Percentiles rank a stretch among this genome's conserved stretches.
Conservation (phyloP, 306 rosid genomes). For the Fragaria nilgerrensis region DNA sequence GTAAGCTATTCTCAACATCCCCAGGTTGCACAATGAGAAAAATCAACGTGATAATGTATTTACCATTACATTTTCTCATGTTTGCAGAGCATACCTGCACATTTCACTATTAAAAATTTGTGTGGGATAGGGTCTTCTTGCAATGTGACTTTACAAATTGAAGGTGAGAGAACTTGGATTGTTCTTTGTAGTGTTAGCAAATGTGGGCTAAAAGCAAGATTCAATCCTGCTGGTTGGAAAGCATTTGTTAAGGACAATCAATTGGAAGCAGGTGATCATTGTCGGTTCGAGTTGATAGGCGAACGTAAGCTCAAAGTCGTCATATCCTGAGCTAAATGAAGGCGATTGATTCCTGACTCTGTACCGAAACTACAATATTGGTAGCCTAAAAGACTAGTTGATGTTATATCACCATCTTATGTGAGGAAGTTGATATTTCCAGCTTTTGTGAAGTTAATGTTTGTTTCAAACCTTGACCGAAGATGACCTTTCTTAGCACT, state of each 20-base stretch:
- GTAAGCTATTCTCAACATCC: not conserved
- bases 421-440: not conserved
- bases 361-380: not conserved
- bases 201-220: not conserved
- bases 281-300: not conserved
- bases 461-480: not conserved
- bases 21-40: not conserved
- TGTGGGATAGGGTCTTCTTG: not conserved
- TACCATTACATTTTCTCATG: not conserved
- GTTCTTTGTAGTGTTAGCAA: not conserved
- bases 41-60: not conserved
- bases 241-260: not conserved
- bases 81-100: not conserved
- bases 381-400: not conserved
- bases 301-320: not conserved
- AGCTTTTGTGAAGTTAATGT: not conserved
- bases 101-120: not conserved
- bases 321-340: not conserved
- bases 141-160: not conserved
- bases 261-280: not conserved
- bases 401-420: too few relatives aligned
- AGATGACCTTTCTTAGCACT: not conserved
- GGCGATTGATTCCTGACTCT: not conserved
- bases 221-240: not conserved
- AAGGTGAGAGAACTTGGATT: not conserved